Evolutionary conservation across 2,329 filamentous ascomycete genomes (phyloP).

Genomic region (Fusarium graminum): DNA sequence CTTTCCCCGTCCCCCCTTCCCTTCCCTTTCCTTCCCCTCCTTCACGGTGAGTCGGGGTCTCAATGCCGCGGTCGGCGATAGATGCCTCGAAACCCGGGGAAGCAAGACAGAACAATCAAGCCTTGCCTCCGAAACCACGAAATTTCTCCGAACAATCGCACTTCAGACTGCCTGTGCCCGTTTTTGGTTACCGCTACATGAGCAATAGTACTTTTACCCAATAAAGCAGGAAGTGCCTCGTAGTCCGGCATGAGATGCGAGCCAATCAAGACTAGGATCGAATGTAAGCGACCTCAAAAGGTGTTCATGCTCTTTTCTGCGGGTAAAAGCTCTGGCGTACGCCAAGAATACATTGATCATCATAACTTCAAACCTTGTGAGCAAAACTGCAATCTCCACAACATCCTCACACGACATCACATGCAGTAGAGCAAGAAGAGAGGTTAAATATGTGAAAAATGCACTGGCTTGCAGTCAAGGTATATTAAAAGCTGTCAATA

Average conservation of each 20-base stretch:
- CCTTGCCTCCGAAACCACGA: conserved; percentile 34
- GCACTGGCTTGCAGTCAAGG: conserved; percentile 37
- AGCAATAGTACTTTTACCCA: conserved; percentile 39
- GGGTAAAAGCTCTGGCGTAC: conserved; percentile 29
- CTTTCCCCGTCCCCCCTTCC: too few species aligned
- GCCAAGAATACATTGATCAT: conserved; percentile 26
- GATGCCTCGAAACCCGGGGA: conserved; percentile 15
- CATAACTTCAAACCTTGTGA: conserved; percentile 1
- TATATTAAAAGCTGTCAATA: conserved; percentile 42
- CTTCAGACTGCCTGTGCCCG: conserved; percentile 5
- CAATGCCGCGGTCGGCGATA: conserved; percentile 30
- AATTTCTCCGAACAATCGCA: conserved; percentile 33
- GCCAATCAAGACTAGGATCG: conserved; percentile 29
- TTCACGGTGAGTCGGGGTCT: conserved; percentile 35
- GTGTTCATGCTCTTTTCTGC: conserved; percentile 30
- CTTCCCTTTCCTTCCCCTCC: conserved; percentile 9
- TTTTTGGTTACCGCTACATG: conserved; percentile 13
- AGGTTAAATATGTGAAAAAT: conserved; percentile 21
- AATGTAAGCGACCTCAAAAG: conserved; percentile 12
- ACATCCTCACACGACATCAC: conserved; percentile 11
- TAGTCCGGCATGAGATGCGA: conserved; percentile 33
- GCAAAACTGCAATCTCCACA: neutral
- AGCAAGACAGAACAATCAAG: conserved; percentile 1
- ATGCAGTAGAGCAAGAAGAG: neutral
- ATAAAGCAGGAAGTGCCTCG: conserved; percentile 36